Conservation (phyloP, 2,329 filamentous ascomycete genomes). For the Phaeosphaeria sp. region DNA sequence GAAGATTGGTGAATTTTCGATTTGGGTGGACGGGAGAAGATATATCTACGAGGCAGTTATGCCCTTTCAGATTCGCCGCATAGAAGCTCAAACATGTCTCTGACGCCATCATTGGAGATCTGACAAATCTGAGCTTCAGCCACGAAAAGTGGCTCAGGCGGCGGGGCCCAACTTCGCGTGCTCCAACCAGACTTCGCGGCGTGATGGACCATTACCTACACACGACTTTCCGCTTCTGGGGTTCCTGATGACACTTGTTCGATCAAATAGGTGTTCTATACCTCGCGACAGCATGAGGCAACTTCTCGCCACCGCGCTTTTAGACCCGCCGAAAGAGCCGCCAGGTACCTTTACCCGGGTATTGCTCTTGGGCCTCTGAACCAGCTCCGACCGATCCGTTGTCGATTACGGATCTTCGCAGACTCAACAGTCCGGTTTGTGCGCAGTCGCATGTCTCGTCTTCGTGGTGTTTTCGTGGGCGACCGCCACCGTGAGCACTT, state of each 20-base stretch:
- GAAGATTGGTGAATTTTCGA: not conserved
- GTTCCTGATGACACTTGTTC: not conserved
- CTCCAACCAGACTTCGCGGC: not conserved
- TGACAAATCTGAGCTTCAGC: conserved; percentile 33
- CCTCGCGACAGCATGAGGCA: not conserved
- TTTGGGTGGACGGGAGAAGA: not conserved
- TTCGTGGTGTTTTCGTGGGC: not conserved
- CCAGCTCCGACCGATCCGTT: not conserved
- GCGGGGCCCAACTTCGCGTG: not conserved
- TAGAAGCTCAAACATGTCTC: conserved; percentile 6
- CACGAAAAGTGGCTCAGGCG: conserved; percentile 20
- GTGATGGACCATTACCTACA: not conserved
- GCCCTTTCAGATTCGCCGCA: conserved; percentile 13
- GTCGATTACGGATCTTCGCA: not conserved
- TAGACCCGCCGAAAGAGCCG: not conserved
- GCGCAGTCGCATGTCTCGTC: not conserved
- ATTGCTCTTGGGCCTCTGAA: not conserved
- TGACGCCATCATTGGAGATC: conserved; percentile 29
- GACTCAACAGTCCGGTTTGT: not conserved
- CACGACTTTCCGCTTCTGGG: not conserved
- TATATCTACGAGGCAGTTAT: conserved; percentile 12
- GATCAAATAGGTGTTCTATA: not conserved
- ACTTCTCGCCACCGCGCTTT: not conserved
- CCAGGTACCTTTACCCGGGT: conserved; percentile 2
- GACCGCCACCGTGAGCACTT: not conserved